Base-by-base conservation (phyloP, 2,329 filamentous ascomycete species). In the Helicocarpus griseus region DNA sequence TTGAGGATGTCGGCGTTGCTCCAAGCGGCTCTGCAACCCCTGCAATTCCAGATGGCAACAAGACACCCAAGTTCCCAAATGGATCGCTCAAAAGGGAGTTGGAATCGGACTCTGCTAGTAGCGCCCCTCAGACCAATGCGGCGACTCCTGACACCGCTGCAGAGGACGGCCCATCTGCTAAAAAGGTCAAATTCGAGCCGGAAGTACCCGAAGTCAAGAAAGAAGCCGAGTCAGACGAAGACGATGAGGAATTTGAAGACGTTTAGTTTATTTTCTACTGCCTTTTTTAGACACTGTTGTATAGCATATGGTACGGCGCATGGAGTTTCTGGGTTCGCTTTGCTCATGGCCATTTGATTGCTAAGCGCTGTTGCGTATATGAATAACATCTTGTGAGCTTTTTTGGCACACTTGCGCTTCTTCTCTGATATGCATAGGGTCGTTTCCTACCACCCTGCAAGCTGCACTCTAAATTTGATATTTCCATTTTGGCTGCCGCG, bases 181-280 rank as follows among this genome's bases (percentile, higher is more conserved):
- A 76, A 63, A 74, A 67, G 54, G 59, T 73, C 48, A 75, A 72
- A 53, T 57, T 67, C n/a, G 65, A 72, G 49, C 55, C 56, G 1
- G 58, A 59, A 13, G 56, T 65, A 49, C 55, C 56, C 1, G 58
- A 59, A 13, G 56, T 65, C n/a, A 68, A 68, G 53, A 65, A 66
- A 45, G 64, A 70, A 55, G 63, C 68, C 48, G 55, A 57, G 55
- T 69, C 68, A 2, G 69, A 72, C 45, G 70, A 73, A 40, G 70
- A 73, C 35, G 70, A 71, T 4, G 68, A 68, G 47, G 70, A 72
- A 51, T 73, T 73, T 53, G 70, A 72, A 48, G 69, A 73, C 54
- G 70, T 71, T 14, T 69, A 61, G 31, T 1, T 21, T 21, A 26
- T 17, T 9, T 7, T 31, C n/a, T n/a, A 21, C 26, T 22, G 24